These are phyloP conservation scores for Teratosphaeria epicoccoides DNA, from an alignment of 2,329 filamentous ascomycete genomes.

Conservation along the genomic window DNA sequence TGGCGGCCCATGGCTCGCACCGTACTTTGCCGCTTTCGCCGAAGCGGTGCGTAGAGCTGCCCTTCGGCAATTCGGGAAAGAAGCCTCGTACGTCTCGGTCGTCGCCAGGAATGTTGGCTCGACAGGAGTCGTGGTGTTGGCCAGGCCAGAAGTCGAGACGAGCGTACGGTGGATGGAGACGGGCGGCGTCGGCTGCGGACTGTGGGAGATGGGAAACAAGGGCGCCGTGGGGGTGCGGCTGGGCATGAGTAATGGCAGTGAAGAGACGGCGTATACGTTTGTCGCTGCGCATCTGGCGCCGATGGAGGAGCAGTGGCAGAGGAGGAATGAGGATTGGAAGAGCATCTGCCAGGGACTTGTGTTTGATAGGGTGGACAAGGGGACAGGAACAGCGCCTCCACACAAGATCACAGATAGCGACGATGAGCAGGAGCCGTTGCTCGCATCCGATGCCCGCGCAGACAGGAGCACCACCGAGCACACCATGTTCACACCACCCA, in stretches of 20 bases:
- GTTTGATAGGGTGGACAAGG: slow-evolving; percentile 38
- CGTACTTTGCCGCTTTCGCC: slow-evolving; percentile 63
- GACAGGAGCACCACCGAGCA: not conserved
- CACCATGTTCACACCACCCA: slow-evolving; percentile 59
- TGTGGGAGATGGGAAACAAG: slow-evolving; percentile 89
- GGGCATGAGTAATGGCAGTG: slow-evolving; percentile 39
- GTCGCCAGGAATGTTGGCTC: slow-evolving; percentile 69
- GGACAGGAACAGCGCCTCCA: not conserved
- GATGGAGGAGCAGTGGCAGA: slow-evolving; percentile 66
- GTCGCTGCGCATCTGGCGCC: slow-evolving; percentile 80
- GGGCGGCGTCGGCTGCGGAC: slow-evolving; percentile 75
- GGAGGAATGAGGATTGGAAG: slow-evolving; percentile 81
- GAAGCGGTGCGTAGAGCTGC: slow-evolving; percentile 46
- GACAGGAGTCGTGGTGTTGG: slow-evolving; percentile 82
- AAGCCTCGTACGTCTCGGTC: slow-evolving; percentile 56
- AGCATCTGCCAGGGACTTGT: slow-evolving; percentile 69
- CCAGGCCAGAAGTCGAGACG: slow-evolving; percentile 47
- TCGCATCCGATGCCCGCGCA: slow-evolving; percentile 18
- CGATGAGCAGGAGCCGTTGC: slow-evolving; percentile 21
- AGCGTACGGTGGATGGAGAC: slow-evolving; percentile 57
- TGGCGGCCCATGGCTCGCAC: slow-evolving; percentile 64
- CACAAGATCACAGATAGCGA: slow-evolving; percentile 5
- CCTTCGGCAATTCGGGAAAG: slow-evolving; percentile 48
- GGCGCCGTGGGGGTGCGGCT: slow-evolving; percentile 75
- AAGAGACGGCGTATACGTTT: slow-evolving; percentile 58